Base-by-base conservation (phyloP, 1,139 yeast species). In the Suzukiozyma palmioleophila region DNA sequence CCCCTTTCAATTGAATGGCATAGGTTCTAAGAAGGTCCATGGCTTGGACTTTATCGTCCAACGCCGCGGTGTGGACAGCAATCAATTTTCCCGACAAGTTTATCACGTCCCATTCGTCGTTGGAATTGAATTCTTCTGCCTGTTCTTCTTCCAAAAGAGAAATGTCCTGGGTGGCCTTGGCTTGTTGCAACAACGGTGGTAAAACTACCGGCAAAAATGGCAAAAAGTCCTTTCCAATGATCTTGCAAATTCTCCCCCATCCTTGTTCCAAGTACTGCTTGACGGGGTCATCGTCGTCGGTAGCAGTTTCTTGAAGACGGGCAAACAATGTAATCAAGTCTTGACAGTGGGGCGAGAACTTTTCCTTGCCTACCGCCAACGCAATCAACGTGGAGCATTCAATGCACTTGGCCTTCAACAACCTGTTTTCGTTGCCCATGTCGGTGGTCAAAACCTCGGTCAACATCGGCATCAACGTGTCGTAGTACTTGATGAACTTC, bases 341-440 rank as follows among this genome's bases (percentile, higher is more conserved):
- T 45, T 76, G 78, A 33, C 87, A 79, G 54, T 86, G 88, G 21
- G 87, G 83, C 16, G 79, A 67, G 58, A 92, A 90, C 56, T 84
- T 86, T 51, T 89, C 96, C 54, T 83, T 83, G 26, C 98, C 98
- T 36, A 92, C 98, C n/a, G 98, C 98, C 39, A 84, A 70, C 0
- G 97, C 97, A 56, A 92, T 89, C 54, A 94, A 73, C 2, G 97
- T 86, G 6, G 96, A 82, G 63, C 98, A 92, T 64, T 92, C 98
- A 50, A 92, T 86, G 53, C 97, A 88, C 62, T 90, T 92, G 25
- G 96, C 97, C 59, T 86, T 86, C 45, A 92, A 70, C 41, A 84
- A 66, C 48, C 95, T 76, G 60, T 84, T 84, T 50, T 87, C 95
- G 38, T 78, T 79, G 37, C 88, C 94, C 61, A 84, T 77, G 49